Evolutionary conservation across 371 early-diverging fungal species (phyloP), one percentile per base, ranked within the genome.

Genomic region (Mortierella sp.): DNA sequence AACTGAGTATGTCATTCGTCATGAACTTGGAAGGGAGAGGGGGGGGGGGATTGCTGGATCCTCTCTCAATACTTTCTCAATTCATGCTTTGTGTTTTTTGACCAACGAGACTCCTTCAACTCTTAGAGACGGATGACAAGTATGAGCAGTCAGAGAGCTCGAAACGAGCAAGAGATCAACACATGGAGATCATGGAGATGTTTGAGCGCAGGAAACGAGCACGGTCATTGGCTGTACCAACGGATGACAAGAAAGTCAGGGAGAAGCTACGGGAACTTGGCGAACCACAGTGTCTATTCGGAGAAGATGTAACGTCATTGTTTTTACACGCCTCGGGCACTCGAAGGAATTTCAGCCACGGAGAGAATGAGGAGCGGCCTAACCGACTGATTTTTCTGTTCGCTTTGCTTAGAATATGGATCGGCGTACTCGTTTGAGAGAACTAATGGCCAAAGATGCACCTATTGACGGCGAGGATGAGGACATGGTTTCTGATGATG

Each of bases 251-350:
- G 13, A 84, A 89, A 52, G 98, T 98, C 24, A 80, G 93, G 21
- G 82, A 81, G 37, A 80, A 85, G 55, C 83, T 98, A 48, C 83
- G 95, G 51, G 91, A 94, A 39, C 79, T 91, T 40, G 88, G 86
- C 2, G 92, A 96, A 55, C 98, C 98, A 0, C 88, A 92, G 55
- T 94, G 94, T 62, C 80, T 96, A 2, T 98, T 98, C 73, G 97
- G 91, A 44, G 98, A 98, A 88, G 96, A 95, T 41, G 95, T 94
- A 91, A 69, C 10, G 34, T 82, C 69, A 16, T 5, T 8, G 10
- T 14, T 13, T 10, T 0, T 10, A 25, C 24, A 47, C 7, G 3
- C 4, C 7, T 22, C 24, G 19, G 22, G 19, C 8, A 19, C n/a
- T 10, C 8, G 22, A 22, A 10, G 17, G 16, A 28, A 17, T 16